Evolutionary conservation across 1,284 basidiomycete species (phyloP), one percentile per base, ranked within the genome.

Genomic region (Tilletia horrida): DNA sequence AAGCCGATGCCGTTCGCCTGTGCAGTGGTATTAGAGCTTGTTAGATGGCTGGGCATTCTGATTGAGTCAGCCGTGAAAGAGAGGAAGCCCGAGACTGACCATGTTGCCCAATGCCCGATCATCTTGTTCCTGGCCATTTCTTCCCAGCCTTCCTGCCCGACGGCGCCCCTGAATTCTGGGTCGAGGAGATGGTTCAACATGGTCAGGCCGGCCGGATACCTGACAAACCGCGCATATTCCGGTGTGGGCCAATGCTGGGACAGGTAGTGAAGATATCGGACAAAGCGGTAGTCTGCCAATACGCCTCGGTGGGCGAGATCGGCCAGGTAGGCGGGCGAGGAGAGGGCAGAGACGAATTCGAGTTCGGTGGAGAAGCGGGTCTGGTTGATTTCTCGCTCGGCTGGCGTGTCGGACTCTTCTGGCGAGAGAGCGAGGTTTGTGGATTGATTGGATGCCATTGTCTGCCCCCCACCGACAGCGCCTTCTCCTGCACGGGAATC

Each of bases 41-140:
- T 13, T 16, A 27, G 25, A 52, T 3, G 23, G 57, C 31, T n/a
- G 52, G 59, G 16, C 21, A 18, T 27, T 14, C 31, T n/a, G 35
- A 47, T 11, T 23, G 52, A 40, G 35, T 42, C 18, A 14, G 55
- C 11, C 9, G 9, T 9, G 27, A 55, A 59, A 68, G 31, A 59
- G 55, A 35, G 27, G 29, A 35, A 8, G 52, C n/a, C 8, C 21
- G n/a, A 35, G 11, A 71, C 73, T 42, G 66, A 67, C 78, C 76
- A 79, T 18, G 76, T 77, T 9, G 76, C 73, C 78, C 78, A 79
- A 62, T 79, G 78, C 3, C 67, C 74, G 2, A 78, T 65, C 69
- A 66, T 50, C 40, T 76, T 73, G 14, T 68, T 72, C 2, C 69
- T 70, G 59, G 75, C 77, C 18, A 73, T 72, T 44, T 75, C 74